Base-by-base conservation (phyloP, 2,329 filamentous ascomycete genomes). In the Macrophomina tecta region DNA sequence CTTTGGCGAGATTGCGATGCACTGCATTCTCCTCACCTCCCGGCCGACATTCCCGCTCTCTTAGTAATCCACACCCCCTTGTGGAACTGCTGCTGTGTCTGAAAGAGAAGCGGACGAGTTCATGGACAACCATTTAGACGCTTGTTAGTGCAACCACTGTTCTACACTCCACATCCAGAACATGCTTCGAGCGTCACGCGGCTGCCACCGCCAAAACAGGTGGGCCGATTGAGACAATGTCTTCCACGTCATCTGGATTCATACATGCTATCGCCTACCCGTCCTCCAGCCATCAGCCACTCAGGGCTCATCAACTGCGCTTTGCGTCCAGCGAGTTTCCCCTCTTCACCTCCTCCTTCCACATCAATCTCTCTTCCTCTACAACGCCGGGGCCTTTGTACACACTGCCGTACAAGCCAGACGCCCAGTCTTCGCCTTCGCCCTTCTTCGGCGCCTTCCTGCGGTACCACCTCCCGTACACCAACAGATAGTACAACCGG, bases 381-480 rank as follows among this genome's bases (percentile, higher is more conserved):
- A 79, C 77, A 1, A 88, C 85, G 0, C 87, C 87, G 1, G 87
- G 87, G 0, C 87, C 87, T 67, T 82, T 76, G 72, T 89, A 90
- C 11, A 86, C 81, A 69, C 86, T 86, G 0, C 87, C 87, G 73
- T 89, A 88, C 55, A 84, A 63, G 0, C 87, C 87, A 30, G 79
- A 84, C 1, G 85, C 86, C 85, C 86, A 89, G 16, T 82, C 78
- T 65, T 80, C 82, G 0, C 87, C 87, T 36, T 82, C 79, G 8
- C 82, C 82, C 42, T 83, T 61, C 82, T 53, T 77, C 79, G 74
- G 77, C 12, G 77, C 79, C 65, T 73, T 77, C 45, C 79, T 72
- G 9, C 81, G 76, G 72, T 89, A 89, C 87, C 87, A 89, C 70
- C 83, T 85, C 28, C 88, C 87, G 70, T 90, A 89, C 0, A 80